Conservation (phyloP, 805 yeast genomes). For the Sugiyamaella smithiae region DNA sequence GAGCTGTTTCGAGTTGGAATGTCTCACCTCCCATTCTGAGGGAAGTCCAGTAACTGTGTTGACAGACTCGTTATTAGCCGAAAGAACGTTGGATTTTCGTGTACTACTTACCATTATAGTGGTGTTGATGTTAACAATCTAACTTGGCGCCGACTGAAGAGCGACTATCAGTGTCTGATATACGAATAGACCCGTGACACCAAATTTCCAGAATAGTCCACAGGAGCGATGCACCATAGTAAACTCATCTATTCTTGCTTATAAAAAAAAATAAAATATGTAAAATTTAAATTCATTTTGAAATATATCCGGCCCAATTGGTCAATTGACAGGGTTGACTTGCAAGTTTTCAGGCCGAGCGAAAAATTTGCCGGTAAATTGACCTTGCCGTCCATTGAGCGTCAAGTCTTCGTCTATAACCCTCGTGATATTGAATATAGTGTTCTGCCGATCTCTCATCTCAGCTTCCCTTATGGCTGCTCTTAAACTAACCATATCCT, state of each 20-base stretch:
- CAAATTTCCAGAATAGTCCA: background rate
- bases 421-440: slow-evolving; percentile 12
- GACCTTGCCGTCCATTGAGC: slow-evolving; percentile 14
- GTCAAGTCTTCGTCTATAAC: slow-evolving; percentile 16
- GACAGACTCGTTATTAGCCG: slow-evolving; percentile 9
- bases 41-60: slow-evolving; percentile 69
- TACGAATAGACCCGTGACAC: background rate
- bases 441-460: slow-evolving; percentile 3
- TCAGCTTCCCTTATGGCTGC: slow-evolving; percentile 8
- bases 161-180: background rate
- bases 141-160: slow-evolving; percentile 1
- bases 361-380: slow-evolving; percentile 15
- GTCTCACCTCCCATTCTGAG: slow-evolving; percentile 74
- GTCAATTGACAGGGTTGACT: too few relatives aligned
- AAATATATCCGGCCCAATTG: too few relatives aligned
- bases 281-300: too few relatives aligned
- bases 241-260: too few relatives aligned
- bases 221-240: too few relatives aligned
- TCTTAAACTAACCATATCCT: slow-evolving; percentile 17
- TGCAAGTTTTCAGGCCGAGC: too few relatives aligned
- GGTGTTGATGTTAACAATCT: background rate
- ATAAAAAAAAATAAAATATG: too few relatives aligned
- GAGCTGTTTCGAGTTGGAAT: slow-evolving; percentile 74
- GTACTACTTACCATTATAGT: slow-evolving; percentile 2
- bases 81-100: too few relatives aligned